phyloP scores from a whole-genome alignment of 1,139 yeast species.

The Lizanozyma gosingica region DNA sequence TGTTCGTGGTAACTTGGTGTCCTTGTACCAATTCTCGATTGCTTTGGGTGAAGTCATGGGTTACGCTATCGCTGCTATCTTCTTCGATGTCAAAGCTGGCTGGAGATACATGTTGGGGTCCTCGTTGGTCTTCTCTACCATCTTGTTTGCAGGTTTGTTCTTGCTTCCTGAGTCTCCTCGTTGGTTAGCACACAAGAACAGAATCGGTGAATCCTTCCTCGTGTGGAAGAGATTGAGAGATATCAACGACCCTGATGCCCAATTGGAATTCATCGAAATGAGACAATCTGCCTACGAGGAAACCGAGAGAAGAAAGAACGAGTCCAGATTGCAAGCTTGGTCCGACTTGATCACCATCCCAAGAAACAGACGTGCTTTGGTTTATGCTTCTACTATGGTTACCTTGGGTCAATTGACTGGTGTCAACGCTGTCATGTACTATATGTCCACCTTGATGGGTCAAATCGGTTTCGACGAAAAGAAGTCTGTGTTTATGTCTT shows the following conservation, averaged over 20 bases:
- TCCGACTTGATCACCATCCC: conserved; percentile 43
- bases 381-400: conserved; percentile 48
- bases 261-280: conserved; percentile 44
- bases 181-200: conserved; percentile 41
- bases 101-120: conserved; percentile 59
- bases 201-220: conserved; percentile 41
- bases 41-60: conserved; percentile 55
- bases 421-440: conserved; percentile 48
- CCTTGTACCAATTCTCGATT: conserved; percentile 48
- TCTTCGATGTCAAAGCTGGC: conserved; percentile 42
- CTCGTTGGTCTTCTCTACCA: conserved; percentile 46
- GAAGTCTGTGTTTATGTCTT: conserved; percentile 43
- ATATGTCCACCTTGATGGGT: conserved; percentile 44
- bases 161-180: conserved; percentile 46
- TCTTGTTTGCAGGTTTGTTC: conserved; percentile 36
- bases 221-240: conserved; percentile 51
- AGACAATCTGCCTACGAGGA: conserved; percentile 23
- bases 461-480: conserved; percentile 36
- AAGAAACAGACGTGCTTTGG: conserved; percentile 49
- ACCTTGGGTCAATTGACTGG: conserved; percentile 50
- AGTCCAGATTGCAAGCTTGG: conserved; percentile 24
- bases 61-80: conserved; percentile 48
- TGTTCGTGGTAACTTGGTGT: conserved; percentile 49
- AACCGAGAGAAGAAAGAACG: conserved; percentile 15
- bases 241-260: conserved; percentile 25